These are phyloP conservation scores for Lomentospora prolificans DNA, from an alignment of 2,329 filamentous ascomycete species.

Conservation along the genomic window DNA sequence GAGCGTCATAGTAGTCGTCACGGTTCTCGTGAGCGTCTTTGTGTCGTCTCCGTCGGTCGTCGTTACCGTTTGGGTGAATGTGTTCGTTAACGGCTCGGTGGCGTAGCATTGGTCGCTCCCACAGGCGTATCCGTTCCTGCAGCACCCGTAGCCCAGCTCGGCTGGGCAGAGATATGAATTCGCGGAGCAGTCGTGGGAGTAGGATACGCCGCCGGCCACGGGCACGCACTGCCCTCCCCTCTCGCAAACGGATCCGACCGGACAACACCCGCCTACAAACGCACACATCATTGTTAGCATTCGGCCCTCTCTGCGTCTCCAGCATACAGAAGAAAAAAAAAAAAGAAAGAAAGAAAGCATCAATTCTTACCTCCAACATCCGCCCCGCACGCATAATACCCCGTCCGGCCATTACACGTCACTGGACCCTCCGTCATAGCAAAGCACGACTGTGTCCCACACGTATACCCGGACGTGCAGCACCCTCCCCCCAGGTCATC, in stretches of 20 bases:
- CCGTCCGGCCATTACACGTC: conserved; percentile 24
- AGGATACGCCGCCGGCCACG: conserved; percentile 30
- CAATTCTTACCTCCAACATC: conserved; percentile 23
- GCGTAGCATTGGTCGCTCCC: conserved; percentile 37
- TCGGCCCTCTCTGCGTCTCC: no score
- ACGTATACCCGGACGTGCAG: conserved; percentile 38
- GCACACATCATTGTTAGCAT: no score
- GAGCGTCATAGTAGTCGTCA: conserved; percentile 29
- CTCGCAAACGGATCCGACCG: conserved; percentile 34
- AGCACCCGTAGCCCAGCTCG: conserved; percentile 43
- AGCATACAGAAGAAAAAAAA: not conserved
- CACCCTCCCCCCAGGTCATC: conserved; percentile 33
- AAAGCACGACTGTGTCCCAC: conserved; percentile 36
- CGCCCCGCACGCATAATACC: conserved; percentile 30
- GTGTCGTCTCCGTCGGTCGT: conserved; percentile 31
- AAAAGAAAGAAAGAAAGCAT: not conserved
- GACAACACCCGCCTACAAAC: conserved; percentile 33
- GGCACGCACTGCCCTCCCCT: conserved; percentile 29
- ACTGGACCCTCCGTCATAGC: conserved; percentile 33
- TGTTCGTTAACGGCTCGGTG: conserved; percentile 34
- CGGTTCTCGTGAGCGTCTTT: conserved; percentile 29
- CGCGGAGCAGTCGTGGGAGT: conserved; percentile 30
- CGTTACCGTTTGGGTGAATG: conserved; percentile 32
- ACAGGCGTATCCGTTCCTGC: conserved; percentile 38
- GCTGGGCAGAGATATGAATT: conserved; percentile 39